These are phyloP conservation scores for Suillus weaverae DNA, from an alignment of 768 basidiomycete genomes.

Conservation along the genomic window DNA sequence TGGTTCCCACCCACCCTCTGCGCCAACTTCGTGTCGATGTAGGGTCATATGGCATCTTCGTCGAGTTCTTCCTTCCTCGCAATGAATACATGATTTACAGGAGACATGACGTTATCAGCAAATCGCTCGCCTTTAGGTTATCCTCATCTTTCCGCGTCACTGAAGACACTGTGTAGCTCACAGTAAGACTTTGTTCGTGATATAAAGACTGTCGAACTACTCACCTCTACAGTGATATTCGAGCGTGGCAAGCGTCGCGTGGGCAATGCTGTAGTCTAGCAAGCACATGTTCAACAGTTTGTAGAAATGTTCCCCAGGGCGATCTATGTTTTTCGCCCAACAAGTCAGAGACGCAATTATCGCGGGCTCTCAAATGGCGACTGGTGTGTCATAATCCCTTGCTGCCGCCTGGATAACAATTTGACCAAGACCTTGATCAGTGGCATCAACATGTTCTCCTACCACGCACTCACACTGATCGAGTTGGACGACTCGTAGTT, in stretches of 20 bases:
- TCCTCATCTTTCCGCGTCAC: background rate
- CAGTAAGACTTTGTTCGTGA: background rate
- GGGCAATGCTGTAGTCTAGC: background rate
- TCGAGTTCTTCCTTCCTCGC: background rate
- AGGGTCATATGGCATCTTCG: background rate
- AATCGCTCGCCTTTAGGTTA: background rate
- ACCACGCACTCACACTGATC: background rate
- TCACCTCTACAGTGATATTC: background rate
- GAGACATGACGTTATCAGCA: background rate
- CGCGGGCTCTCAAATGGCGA: background rate
- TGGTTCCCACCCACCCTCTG: background rate
- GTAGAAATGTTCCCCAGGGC: background rate
- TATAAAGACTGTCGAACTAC: background rate
- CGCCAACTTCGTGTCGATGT: background rate
- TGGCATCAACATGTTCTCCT: background rate
- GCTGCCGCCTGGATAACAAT: background rate
- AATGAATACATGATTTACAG: background rate
- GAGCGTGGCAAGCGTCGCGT: background rate
- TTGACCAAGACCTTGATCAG: background rate
- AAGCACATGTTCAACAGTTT: background rate
- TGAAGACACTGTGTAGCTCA: background rate
- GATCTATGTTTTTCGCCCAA: background rate
- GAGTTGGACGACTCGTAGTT: background rate
- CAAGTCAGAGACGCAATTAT: background rate
- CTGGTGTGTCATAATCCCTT: background rate